Percentiles rank a stretch among this genome's conserved stretches.
These are phyloP conservation scores for Physaria fendleri DNA, from an alignment of 345 rosid genomes.

Conservation along the genomic window DNA sequence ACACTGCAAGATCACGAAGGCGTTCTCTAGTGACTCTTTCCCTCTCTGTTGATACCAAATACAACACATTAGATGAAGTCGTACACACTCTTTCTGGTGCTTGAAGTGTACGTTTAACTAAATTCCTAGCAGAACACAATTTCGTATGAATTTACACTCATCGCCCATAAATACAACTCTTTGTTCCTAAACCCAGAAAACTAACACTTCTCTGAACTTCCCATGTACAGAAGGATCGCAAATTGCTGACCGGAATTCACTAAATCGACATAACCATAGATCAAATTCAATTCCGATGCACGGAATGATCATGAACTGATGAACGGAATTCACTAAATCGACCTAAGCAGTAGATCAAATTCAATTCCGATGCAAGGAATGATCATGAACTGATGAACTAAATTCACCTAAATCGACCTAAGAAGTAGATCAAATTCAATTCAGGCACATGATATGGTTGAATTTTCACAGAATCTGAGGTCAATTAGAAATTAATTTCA, in stretches of 20 bases:
- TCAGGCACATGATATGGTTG: background rate
- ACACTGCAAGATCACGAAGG: slow-evolving; percentile 62
- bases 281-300: background rate
- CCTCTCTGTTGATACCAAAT: slow-evolving; percentile 35
- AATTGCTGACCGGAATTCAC: background rate
- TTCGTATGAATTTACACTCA: background rate
- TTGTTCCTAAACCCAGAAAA: background rate
- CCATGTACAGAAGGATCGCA: background rate
- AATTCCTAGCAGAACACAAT: background rate
- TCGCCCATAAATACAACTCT: background rate
- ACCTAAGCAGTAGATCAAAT: background rate
- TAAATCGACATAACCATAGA: background rate
- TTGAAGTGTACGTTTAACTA: background rate
- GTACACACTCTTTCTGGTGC: background rate
- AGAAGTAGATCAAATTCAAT: background rate
- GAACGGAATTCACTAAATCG: background rate
- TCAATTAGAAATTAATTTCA: background rate
- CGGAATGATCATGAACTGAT: background rate
- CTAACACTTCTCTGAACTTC: background rate
- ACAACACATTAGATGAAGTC: background rate
- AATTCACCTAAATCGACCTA: background rate
- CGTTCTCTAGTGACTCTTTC: slow-evolving; percentile 76
- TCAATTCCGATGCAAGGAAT: background rate
- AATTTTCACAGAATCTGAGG: background rate
- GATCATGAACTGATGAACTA: background rate